These are phyloP conservation scores for Neurospora sp. DNA, from an alignment of 2,329 filamentous ascomycete genomes.

Conservation along the genomic window DNA sequence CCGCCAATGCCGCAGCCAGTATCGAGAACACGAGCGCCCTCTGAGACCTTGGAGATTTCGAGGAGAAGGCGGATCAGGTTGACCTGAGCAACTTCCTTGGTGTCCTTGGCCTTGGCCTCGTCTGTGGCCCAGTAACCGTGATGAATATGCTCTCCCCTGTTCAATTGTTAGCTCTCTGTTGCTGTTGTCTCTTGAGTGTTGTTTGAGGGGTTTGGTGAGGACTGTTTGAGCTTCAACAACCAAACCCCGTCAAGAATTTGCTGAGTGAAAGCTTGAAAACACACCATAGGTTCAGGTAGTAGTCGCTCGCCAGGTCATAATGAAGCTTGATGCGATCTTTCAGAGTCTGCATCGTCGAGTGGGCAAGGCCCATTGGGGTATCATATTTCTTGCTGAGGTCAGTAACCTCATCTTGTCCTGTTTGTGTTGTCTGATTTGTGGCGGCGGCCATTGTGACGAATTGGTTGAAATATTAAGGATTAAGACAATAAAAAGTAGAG, in stretches of 20 bases:
- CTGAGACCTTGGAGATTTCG: conserved; percentile 30
- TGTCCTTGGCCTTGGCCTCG: conserved; percentile 34
- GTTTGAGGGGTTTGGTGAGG: not conserved
- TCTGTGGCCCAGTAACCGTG: conserved; percentile 48
- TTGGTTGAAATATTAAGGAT: not conserved
- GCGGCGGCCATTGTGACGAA: conserved; percentile 5
- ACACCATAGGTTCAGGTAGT: conserved; percentile 52
- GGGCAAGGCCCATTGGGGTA: conserved; percentile 33
- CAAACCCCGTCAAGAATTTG: not conserved
- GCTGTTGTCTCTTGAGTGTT: conserved; percentile 1
- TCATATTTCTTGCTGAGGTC: conserved; percentile 35
- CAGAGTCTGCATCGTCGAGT: conserved; percentile 37
- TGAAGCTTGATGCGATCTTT: conserved; percentile 50
- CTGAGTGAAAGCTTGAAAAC: conserved; percentile 3
- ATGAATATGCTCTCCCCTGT: conserved; percentile 53
- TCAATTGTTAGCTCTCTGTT: not conserved
- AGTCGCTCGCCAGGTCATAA: conserved; percentile 51
- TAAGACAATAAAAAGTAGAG: not conserved
- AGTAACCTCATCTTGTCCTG: conserved; percentile 19
- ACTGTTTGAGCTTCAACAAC: not conserved
- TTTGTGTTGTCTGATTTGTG: not conserved
- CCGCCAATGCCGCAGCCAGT: conserved; percentile 53
- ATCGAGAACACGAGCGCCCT: conserved; percentile 38
- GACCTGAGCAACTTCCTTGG: conserved; percentile 47
- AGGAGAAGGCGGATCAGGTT: conserved; percentile 48